Evolutionary conservation across 2,329 filamentous ascomycete species (phyloP).

Genomic region (Cytospora leucostoma): DNA sequence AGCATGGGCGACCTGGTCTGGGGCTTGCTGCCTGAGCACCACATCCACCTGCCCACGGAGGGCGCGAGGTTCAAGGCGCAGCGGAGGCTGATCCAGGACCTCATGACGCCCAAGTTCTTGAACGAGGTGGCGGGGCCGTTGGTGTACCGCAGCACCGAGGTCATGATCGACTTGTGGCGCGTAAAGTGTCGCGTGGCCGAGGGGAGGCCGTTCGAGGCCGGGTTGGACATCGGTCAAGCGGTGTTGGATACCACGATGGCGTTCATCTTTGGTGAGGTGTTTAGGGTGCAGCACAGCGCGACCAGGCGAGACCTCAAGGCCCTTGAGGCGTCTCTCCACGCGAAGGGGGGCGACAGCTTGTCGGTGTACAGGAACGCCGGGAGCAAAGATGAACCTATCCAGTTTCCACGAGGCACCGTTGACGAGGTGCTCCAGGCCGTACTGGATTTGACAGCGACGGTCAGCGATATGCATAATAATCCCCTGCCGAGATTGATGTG

Average conservation of each 20-base stretch:
- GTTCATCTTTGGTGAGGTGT: neutral
- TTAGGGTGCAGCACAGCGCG: neutral
- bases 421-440: neutral
- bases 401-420: neutral
- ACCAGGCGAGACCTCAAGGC: neutral
- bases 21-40: neutral
- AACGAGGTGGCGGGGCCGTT: constrained; percentile 1
- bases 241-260: neutral
- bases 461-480: neutral
- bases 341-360: too few relatives aligned
- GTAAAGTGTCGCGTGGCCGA: constrained; percentile 21
- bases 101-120: constrained; percentile 16
- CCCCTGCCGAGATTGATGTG: neutral
- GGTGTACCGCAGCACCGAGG: constrained; percentile 19
- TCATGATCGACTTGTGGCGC: constrained; percentile 28
- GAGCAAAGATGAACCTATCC: neutral
- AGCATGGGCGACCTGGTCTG: neutral
- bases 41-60: neutral
- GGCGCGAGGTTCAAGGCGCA: neutral
- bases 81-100: constrained; percentile 2
- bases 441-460: neutral
- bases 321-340: too few relatives aligned
- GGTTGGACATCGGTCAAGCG: neutral
- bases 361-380: neutral
- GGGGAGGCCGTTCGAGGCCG: constrained; percentile 23